phyloP scores from a whole-genome alignment of 805 yeast species.

The Lachancea kluyveri region DNA sequence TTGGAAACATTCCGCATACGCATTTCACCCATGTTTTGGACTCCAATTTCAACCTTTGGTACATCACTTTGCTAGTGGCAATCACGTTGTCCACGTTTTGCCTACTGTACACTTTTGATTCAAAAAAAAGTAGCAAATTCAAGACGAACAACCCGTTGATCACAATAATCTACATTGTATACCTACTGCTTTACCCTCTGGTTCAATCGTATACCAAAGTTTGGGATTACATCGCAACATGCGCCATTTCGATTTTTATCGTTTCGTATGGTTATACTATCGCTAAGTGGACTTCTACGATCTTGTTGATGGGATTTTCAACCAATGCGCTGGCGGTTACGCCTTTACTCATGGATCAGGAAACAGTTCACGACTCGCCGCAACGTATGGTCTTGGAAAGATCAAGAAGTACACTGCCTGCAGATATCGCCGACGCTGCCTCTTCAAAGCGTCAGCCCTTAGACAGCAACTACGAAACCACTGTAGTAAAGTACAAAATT shows the following conservation, averaged over 20 bases:
- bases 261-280: constrained; percentile 28
- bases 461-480: constrained; percentile 11
- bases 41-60: constrained; percentile 22
- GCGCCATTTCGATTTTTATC: constrained; percentile 23
- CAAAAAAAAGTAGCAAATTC: constrained; percentile 23
- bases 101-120: constrained; percentile 22
- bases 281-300: constrained; percentile 32
- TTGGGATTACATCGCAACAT: constrained; percentile 27
- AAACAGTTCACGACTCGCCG: constrained; percentile 1
- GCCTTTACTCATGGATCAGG: constrained; percentile 13
- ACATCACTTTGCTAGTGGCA: constrained; percentile 15
- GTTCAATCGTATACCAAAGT: constrained; percentile 17
- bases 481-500: constrained; percentile 33
- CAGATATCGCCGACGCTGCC: constrained; percentile 5
- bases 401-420: constrained; percentile 15
- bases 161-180: constrained; percentile 25
- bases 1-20: constrained; percentile 28
- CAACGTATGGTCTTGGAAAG: constrained; percentile 8
- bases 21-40: constrained; percentile 18
- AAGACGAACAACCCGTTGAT: constrained; percentile 31
- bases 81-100: constrained; percentile 19
- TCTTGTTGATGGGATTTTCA: constrained; percentile 30
- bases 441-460: background rate
- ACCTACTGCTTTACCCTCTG: constrained; percentile 24
- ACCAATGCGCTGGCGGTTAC: constrained; percentile 23